phyloP scores from a whole-genome alignment of 2,329 filamentous ascomycete species.

The Fusarium transvaalense region DNA sequence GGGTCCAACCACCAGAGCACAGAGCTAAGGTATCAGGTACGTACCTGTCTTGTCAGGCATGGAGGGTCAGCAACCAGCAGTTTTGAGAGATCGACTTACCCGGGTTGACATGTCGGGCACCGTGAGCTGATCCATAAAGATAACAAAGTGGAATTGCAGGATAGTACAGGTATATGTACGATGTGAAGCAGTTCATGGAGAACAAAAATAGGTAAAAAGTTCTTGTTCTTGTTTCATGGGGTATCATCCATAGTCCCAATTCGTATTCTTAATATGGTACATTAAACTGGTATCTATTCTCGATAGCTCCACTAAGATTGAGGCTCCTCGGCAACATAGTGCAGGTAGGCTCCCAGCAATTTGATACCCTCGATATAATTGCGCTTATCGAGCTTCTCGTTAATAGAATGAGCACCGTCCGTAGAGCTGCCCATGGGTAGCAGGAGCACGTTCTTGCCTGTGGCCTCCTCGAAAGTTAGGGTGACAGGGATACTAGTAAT shows the following conservation, averaged over 20 bases:
- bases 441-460: slow-evolving; percentile 95
- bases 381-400: slow-evolving; percentile 95
- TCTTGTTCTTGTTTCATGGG: not conserved
- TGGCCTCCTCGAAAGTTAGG: slow-evolving; percentile 96
- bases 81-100: not conserved
- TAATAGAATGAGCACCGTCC: slow-evolving; percentile 96
- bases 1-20: slow-evolving; percentile 17
- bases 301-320: slow-evolving; percentile 52
- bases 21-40: not conserved
- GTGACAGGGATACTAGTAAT: slow-evolving; percentile 87
- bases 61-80: not conserved
- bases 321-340: slow-evolving; percentile 94
- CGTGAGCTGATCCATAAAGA: not conserved
- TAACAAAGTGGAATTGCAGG: not conserved
- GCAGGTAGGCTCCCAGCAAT: slow-evolving; percentile 91
- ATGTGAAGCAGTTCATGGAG: not conserved
- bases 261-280: slow-evolving; percentile 27
- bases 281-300: slow-evolving; percentile 18
- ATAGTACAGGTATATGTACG: not conserved
- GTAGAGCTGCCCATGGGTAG: slow-evolving; percentile 98
- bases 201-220: not conserved
- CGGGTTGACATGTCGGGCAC: not conserved
- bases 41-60: slow-evolving; percentile 30
- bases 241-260: slow-evolving; percentile 7
- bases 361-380: slow-evolving; percentile 99